Percentiles rank a stretch among this genome's conserved stretches.
These are phyloP conservation scores for Diplodia scrobiculata DNA, from an alignment of 2,329 filamentous ascomycete genomes.

Conservation along the genomic window DNA sequence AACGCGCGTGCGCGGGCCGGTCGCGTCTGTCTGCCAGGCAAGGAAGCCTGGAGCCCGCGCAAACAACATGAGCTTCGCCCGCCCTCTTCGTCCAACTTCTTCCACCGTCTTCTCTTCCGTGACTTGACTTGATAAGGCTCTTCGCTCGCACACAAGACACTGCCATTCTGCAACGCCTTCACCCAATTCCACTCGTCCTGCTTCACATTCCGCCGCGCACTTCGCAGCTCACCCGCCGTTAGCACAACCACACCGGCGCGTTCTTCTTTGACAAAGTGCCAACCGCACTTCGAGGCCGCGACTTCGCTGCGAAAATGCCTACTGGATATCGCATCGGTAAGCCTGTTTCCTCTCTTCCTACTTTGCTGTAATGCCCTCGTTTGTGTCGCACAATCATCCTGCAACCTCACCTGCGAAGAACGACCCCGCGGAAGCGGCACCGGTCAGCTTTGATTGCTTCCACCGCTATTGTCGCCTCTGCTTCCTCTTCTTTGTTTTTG, in stretches of 20 bases:
- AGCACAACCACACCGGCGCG: not conserved
- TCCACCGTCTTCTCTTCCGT: not conserved
- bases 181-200: not conserved
- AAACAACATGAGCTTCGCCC: constrained; percentile 19
- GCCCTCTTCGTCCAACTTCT: constrained; percentile 3
- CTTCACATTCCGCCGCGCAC: not conserved
- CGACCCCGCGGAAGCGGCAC: constrained; percentile 12
- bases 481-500: not conserved
- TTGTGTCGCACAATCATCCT: constrained; percentile 3
- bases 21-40: constrained; percentile 16
- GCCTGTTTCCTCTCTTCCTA: not conserved
- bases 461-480: not conserved
- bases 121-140: not conserved
- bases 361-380: not conserved
- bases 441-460: not conserved
- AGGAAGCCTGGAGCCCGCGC: constrained; percentile 17
- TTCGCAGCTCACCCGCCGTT: not conserved
- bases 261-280: constrained; percentile 2
- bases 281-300: not conserved
- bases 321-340: constrained; percentile 28
- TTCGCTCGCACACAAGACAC: not conserved
- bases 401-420: constrained; percentile 10
- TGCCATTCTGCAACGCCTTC: not conserved
- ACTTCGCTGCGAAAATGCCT: constrained; percentile 27
- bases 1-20: not conserved